A percentile compares a stretch with the other conserved stretches of the same genome.
Evolutionary conservation across 352 stramenopile genomes (phyloP).

Genomic region (Sclerospora graminicola): DNA sequence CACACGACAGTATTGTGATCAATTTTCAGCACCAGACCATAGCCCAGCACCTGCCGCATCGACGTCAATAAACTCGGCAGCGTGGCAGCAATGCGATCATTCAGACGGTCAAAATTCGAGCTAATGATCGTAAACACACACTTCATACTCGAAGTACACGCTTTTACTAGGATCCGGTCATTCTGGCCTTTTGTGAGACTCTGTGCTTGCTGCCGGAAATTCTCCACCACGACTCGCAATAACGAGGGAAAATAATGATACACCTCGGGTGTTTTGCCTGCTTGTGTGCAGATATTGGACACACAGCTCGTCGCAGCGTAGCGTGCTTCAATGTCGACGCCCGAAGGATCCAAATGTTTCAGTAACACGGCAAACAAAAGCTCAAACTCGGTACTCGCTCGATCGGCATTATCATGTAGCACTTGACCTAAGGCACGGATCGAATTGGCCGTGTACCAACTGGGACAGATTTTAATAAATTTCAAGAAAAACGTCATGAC

Average conservation of each 20-base stretch:
- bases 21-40: conserved; percentile 40
- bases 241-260: conserved; percentile 62
- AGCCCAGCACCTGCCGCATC: conserved; percentile 74
- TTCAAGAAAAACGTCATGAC: conserved; percentile 63
- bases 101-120: conserved; percentile 47
- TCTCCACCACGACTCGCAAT: conserved; percentile 77
- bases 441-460: conserved; percentile 61
- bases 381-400: conserved; percentile 48
- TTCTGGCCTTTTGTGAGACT: conserved; percentile 52
- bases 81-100: conserved; percentile 42
- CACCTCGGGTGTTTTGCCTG: conserved; percentile 55
- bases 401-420: conserved; percentile 71
- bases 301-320: conserved; percentile 82
- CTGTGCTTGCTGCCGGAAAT: conserved; percentile 69
- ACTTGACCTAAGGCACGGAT: conserved; percentile 64
- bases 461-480: conserved; percentile 67
- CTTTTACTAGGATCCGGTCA: conserved; percentile 73
- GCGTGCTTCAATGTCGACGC: conserved; percentile 73
- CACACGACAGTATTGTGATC: conserved; percentile 48
- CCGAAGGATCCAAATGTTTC: conserved; percentile 64
- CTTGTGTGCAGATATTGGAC: conserved; percentile 64
- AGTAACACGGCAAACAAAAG: conserved; percentile 57
- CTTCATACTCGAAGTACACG: conserved; percentile 81
- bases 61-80: conserved; percentile 58
- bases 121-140: conserved; percentile 79